Evolutionary conservation across 2,329 filamentous ascomycete genomes (phyloP), one percentile per base, ranked within the genome.

Genomic region (Scytalidium lignicola): DNA sequence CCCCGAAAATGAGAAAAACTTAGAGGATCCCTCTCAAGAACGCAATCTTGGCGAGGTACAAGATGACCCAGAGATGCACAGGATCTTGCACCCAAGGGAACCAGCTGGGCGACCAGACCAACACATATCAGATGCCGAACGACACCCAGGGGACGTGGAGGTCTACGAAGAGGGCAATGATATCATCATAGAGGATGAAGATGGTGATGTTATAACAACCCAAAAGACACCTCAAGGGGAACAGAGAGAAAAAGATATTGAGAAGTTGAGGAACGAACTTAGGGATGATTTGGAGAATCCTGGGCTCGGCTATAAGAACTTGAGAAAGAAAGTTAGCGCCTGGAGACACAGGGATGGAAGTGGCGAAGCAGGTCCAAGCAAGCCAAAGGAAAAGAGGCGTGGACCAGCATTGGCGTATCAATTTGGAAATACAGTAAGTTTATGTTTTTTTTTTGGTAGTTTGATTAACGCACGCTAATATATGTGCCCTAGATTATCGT

Each of bases 381-480:
- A 39, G 10, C 60, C 62, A 19, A 58, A 64, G 28, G 58, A 64
- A 46, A 75, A 79, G 46, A 78, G 73, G 55, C 77, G 82, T 56
- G 86, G 86, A 48, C 86, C 88, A 12, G 89, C 89, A n/a, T 74
- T 85, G 43, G 88, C 88, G 4, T 95, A 91, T 63, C 88, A 91
- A 57, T 92, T 90, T 61, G 89, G 89, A 54, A 91, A 89, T 63
- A 91, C 79, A 41, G 80, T 83, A 73, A 65, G 78, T 65, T 42
- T 18, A 22, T 3, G 3, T 21, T 23, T 18, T 6, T 18, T 45
- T 10, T 46, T 21, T 2, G 23, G 10, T 26, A 6, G 10, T 10
- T 1, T 6, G n/a, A 18, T 17, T 37, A 6, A 39, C 3, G 18
- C 13, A 19, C 39, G 39, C 57, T 62, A 54, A 60, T 37, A 9